These are phyloP conservation scores for Ustilaginoidea virens DNA, from an alignment of 2,329 filamentous ascomycete genomes.

Conservation along the genomic window DNA sequence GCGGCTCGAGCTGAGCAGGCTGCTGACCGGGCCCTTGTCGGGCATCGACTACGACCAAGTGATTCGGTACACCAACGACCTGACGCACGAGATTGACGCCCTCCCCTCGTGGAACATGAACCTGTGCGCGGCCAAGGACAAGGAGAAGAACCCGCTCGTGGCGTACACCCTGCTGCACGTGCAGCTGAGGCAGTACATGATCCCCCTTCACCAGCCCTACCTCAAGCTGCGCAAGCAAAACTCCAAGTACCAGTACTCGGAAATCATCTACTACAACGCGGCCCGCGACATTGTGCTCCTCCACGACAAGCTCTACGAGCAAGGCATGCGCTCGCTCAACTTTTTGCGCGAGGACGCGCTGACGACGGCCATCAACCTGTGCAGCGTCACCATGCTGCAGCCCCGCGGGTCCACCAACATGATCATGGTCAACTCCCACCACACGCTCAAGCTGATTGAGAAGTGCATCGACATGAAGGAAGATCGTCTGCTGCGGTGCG, in stretches of 20 bases:
- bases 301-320: conserved; percentile 43
- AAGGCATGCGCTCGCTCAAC: conserved; percentile 41
- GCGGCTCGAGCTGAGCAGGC: conserved; percentile 39
- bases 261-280: conserved; percentile 48
- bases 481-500: conserved; percentile 42
- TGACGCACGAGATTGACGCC: conserved; percentile 44
- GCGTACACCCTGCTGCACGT: conserved; percentile 45
- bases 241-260: conserved; percentile 46
- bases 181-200: conserved; percentile 45
- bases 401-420: conserved; percentile 42
- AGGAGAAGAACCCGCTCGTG: conserved; percentile 37
- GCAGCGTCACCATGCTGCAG: conserved; percentile 45
- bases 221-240: conserved; percentile 43
- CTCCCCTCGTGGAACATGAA: conserved; percentile 38
- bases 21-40: conserved; percentile 37
- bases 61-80: conserved; percentile 43
- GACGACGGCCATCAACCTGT: conserved; percentile 44
- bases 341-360: conserved; percentile 45
- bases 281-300: conserved; percentile 46
- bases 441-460: conserved; percentile 45
- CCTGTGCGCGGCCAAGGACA: conserved; percentile 16
- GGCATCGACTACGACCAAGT: conserved; percentile 47
- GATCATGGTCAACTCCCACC: conserved; percentile 45
- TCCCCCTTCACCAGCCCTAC: conserved; percentile 45
- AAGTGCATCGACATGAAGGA: conserved; percentile 46